These are phyloP conservation scores for Candida bentonensis DNA, from an alignment of 805 yeast species.

Conservation along the genomic window DNA sequence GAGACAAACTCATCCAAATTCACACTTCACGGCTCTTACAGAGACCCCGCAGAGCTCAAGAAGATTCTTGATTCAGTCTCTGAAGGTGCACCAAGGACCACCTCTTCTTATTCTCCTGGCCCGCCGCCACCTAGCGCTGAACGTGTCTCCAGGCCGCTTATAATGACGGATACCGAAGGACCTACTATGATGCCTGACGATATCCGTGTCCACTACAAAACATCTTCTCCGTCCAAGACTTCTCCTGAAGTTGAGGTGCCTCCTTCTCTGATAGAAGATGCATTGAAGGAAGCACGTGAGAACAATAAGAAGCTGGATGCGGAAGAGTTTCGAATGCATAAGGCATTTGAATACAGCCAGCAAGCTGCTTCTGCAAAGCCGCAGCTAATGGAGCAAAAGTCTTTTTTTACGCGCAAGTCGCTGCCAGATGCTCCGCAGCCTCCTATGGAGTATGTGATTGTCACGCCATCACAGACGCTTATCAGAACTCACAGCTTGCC, in stretches of 20 bases:
- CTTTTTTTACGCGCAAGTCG: slow-evolving; percentile 27
- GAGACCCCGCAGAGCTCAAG: slow-evolving; percentile 1
- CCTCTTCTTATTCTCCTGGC: background rate
- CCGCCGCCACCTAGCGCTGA: background rate
- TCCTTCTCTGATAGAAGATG: background rate
- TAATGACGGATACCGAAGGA: background rate
- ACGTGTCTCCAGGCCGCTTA: background rate
- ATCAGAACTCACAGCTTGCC: slow-evolving; percentile 11
- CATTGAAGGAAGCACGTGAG: background rate
- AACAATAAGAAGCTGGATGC: slow-evolving; percentile 19
- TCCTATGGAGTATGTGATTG: slow-evolving; percentile 9
- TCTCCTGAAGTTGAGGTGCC: background rate
- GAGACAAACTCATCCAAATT: background rate
- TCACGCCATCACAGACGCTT: slow-evolving; percentile 12
- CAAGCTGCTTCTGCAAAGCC: slow-evolving; percentile 21
- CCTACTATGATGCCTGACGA: background rate
- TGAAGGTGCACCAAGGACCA: background rate
- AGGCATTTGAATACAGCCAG: slow-evolving; percentile 40
- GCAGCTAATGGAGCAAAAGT: slow-evolving; percentile 25
- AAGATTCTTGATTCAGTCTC: background rate
- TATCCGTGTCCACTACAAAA: background rate
- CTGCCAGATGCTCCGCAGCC: slow-evolving; percentile 10
- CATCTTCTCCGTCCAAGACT: background rate
- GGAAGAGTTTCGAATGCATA: slow-evolving; percentile 30
- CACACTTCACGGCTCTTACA: background rate